Evolutionary conservation across 2,329 filamentous ascomycete genomes (phyloP), one percentile per base, ranked within the genome.

Genomic region (Blastomyces silverae): DNA sequence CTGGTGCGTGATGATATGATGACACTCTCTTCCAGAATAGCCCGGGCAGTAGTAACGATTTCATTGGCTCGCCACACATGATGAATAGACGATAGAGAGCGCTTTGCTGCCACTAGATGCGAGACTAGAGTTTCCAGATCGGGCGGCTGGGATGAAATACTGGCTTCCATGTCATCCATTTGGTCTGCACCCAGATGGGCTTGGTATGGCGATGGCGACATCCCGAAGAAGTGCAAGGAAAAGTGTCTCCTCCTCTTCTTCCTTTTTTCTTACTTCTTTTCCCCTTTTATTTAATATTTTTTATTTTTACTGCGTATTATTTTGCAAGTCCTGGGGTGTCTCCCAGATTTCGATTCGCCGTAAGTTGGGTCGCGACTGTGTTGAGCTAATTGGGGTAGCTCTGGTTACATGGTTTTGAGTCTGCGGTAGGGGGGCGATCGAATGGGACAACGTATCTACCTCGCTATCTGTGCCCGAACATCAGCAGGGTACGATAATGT

Each of bases 31-130:
- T 96, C 90, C 68, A 96, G 82, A 44, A 90, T 85, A 42, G 83
- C 80, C 44, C 91, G 88, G 4, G 92, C 91, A 17, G 85, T 82
- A 25, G 86, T 91, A 56, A 94, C 89, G 64, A 97, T 87, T 72
- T 95, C 89, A 73, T 94, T 92, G 69, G 92, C 92, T 66, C 90
- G 89, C 74, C 90, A 88, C 62, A 97, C 91, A 66, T 90, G 87
- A 53, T 83, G 86, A 75, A 95, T 92, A 13, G 91, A 91, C 20
- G 89, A 90, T 4, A 97, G 84, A 0, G 92, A 92, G 56, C 91
- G 87, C 75, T 97, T 97, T 10, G 93, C 90, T 39, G 89, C 88
- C 52, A 97, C 86, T 46, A 97, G 88, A 77, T 96, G 87, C 63
- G 87, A 85, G 64, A 97, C 90, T 55, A 97, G 86, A 31, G 86